A percentile compares a stretch with the other conserved stretches of the same genome.
Conservation (phyloP, 2,329 filamentous ascomycete species). For the Exserohilum turcica region DNA sequence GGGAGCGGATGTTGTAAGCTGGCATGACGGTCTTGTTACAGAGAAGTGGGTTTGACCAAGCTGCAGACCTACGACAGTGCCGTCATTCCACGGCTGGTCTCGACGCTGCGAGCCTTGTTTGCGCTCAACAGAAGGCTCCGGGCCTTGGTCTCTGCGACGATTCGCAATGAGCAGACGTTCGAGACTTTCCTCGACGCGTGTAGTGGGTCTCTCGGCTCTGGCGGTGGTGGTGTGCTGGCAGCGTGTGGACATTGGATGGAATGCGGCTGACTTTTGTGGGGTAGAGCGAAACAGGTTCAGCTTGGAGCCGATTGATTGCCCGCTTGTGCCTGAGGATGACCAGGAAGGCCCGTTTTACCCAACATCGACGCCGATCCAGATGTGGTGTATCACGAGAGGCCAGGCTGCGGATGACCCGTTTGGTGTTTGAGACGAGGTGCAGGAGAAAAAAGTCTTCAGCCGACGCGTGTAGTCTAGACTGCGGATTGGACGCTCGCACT, state of each 20-base stretch:
- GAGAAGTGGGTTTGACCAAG: constrained; percentile 21
- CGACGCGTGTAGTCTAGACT: constrained; percentile 30
- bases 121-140: constrained; percentile 60
- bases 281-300: constrained; percentile 47
- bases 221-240: constrained; percentile 18
- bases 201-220: constrained; percentile 49
- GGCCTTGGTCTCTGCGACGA: constrained; percentile 71
- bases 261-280: constrained; percentile 46
- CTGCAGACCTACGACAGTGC: constrained; percentile 70
- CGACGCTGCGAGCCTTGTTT: constrained; percentile 68
- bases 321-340: constrained; percentile 38
- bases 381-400: constrained; percentile 53
- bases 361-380: constrained; percentile 63
- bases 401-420: constrained; percentile 30
- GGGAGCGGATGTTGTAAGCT: constrained; percentile 70
- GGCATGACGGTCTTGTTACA: constrained; percentile 10
- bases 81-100: constrained; percentile 67
- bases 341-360: constrained; percentile 70
- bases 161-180: constrained; percentile 73
- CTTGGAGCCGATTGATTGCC: constrained; percentile 40
- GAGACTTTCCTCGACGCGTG: constrained; percentile 66
- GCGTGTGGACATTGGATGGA: constrained; percentile 29
- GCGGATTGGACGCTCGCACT: constrained; percentile 14
- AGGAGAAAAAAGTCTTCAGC: constrained; percentile 14
- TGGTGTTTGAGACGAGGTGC: constrained; percentile 26